Percentiles rank a stretch among this genome's conserved stretches.
phyloP scores from a whole-genome alignment of 257 asterid species.

The Penstemon barbatus region DNA sequence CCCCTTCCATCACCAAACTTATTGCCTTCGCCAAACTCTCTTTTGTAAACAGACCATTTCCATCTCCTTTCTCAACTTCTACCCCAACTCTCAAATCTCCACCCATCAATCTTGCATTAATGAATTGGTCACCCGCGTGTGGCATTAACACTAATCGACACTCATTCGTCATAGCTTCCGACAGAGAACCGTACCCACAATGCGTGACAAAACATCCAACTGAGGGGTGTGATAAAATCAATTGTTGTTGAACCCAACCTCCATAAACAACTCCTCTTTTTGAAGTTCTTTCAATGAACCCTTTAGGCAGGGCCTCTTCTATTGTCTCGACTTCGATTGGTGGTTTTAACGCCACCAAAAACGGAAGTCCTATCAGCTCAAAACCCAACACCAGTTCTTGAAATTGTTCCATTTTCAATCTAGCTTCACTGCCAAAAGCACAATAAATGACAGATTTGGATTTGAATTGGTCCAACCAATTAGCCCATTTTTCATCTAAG shows the following conservation, averaged over 20 bases:
- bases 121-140: conserved; percentile 34
- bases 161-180: conserved; percentile 39
- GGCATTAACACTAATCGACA: conserved; percentile 45
- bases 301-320: conserved; percentile 42
- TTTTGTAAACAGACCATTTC: conserved; percentile 35
- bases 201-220: conserved; percentile 43
- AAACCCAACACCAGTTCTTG: conserved; percentile 37
- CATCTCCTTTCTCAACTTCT: conserved; percentile 45
- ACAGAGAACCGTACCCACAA: conserved; percentile 41
- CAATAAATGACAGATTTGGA: conserved; percentile 42
- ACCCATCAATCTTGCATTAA: conserved; percentile 40
- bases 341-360: conserved; percentile 41
- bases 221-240: conserved; percentile 36
- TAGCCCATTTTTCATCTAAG: conserved; percentile 35
- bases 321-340: conserved; percentile 32
- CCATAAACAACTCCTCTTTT: conserved; percentile 33
- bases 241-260: conserved; percentile 42
- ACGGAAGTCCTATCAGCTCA: conserved; percentile 37
- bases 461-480: conserved; percentile 40
- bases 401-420: conserved; percentile 31
- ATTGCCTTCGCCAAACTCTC: conserved; percentile 40
- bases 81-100: conserved; percentile 37
- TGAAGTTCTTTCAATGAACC: conserved; percentile 23
- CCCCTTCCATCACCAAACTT: conserved; percentile 36
- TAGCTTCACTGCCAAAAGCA: conserved; percentile 56